Conservation (phyloP, 2,329 filamentous ascomycete species). For the Pseudopithomyces chartarum region DNA sequence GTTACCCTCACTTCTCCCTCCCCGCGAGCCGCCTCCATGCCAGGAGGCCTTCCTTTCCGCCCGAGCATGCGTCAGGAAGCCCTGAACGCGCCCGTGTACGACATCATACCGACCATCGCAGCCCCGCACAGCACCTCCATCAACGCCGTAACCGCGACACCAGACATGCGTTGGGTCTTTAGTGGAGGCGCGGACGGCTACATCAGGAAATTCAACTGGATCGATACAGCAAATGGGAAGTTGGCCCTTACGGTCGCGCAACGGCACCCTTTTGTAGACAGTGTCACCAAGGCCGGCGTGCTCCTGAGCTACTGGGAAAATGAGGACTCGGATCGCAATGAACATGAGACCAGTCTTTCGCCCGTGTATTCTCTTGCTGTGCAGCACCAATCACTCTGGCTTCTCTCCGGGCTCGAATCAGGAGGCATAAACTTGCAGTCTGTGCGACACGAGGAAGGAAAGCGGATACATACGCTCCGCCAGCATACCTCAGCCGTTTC, state of each 20-base stretch:
- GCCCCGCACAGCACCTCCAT: slow-evolving; percentile 95
- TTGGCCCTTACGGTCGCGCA: slow-evolving; percentile 92
- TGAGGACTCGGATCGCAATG: slow-evolving; percentile 64
- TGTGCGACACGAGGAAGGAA: slow-evolving; percentile 92
- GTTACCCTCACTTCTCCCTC: slow-evolving; percentile 56
- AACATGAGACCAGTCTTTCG: slow-evolving; percentile 66
- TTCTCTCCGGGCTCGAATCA: slow-evolving; percentile 87
- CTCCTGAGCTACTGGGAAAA: slow-evolving; percentile 99
- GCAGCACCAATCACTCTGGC: slow-evolving; percentile 87
- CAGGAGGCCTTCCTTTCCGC: slow-evolving; percentile 52
- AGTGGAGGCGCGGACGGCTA: slow-evolving; percentile 94
- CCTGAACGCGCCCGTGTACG: slow-evolving; percentile 80
- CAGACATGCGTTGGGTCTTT: slow-evolving; percentile 93
- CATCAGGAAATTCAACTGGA: slow-evolving; percentile 95
- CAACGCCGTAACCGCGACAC: slow-evolving; percentile 89
- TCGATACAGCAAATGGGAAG: slow-evolving; percentile 93
- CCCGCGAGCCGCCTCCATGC: slow-evolving; percentile 38
- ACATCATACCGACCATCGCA: slow-evolving; percentile 92
- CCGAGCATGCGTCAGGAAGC: slow-evolving; percentile 76
- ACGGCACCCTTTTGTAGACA: slow-evolving; percentile 95
- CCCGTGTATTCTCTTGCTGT: slow-evolving; percentile 94
- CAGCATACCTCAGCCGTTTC: slow-evolving; percentile 92
- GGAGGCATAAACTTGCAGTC: slow-evolving; percentile 93
- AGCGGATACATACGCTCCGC: slow-evolving; percentile 78
- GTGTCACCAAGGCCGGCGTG: slow-evolving; percentile 92